Evolutionary conservation across 2,329 filamentous ascomycete species (phyloP).

Genomic region (Exserohilum turcica): DNA sequence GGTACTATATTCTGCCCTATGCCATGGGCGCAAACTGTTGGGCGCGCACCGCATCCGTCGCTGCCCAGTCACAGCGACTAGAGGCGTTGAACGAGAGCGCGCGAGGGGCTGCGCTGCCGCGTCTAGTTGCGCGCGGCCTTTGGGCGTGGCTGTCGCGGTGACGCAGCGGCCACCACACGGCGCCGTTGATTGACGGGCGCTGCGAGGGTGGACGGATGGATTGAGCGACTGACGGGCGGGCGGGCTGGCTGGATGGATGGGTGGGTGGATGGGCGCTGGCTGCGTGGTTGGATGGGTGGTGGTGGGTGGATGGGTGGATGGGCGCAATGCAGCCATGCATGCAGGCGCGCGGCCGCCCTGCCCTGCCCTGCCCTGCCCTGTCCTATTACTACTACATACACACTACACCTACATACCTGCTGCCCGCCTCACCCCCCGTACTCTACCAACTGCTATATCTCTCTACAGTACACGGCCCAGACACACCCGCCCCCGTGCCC

Average conservation of each 20-base stretch:
- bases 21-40: slow-evolving; percentile 34
- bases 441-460: no score
- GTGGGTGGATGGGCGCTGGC: no score
- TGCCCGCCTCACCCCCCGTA: background rate
- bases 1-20: slow-evolving; percentile 28
- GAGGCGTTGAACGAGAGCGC: slow-evolving; percentile 1
- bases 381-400: no score
- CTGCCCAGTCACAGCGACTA: slow-evolving; percentile 14
- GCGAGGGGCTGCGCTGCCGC: slow-evolving; percentile 9
- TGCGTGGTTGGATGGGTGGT: no score
- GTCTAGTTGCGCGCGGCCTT: background rate
- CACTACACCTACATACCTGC: no score
- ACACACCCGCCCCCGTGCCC: no score
- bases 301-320: no score
- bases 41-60: slow-evolving; percentile 24
- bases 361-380: background rate
- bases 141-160: slow-evolving; percentile 4
- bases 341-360: slow-evolving; percentile 5
- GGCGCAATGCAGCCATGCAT: slow-evolving; percentile 1
- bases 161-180: slow-evolving; percentile 14
- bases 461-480: no score
- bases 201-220: no score
- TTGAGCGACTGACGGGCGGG: no score
- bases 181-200: background rate
- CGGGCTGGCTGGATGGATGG: background rate